Evolutionary conservation across 345 rosid species (phyloP).

Genomic region (Tarenaya hassleriana): DNA sequence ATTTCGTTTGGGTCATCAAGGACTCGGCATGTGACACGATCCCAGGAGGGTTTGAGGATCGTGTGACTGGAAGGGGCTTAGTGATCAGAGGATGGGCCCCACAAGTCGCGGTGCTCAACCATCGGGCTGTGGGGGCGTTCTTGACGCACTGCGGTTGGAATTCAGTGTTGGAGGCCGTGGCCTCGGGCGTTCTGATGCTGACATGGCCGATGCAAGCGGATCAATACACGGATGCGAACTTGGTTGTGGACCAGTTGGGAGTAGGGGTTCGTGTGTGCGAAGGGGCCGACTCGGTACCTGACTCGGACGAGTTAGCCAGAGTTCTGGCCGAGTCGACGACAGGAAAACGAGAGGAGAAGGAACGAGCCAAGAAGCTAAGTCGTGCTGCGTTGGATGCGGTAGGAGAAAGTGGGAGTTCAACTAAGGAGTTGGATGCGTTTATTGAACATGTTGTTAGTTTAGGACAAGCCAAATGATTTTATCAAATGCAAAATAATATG

Average conservation of each 20-base stretch:
- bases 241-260: conserved; percentile 48
- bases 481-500: neutral
- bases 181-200: conserved; percentile 47
- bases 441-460: conserved; percentile 26
- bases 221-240: conserved; percentile 40
- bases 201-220: conserved; percentile 69
- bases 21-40: conserved; percentile 20
- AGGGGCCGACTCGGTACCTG: conserved; percentile 34
- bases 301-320: conserved; percentile 32
- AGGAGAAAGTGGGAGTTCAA: conserved; percentile 43
- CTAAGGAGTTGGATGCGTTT: conserved; percentile 37
- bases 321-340: conserved; percentile 30
- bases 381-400: conserved; percentile 41
- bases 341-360: conserved; percentile 23
- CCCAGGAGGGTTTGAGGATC: conserved; percentile 38
- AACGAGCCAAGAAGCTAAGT: conserved; percentile 23
- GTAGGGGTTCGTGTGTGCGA: conserved; percentile 47
- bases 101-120: conserved; percentile 37
- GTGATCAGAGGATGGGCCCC: conserved; percentile 55
- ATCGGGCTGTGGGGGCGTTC: conserved; percentile 50
- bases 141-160: conserved; percentile 73
- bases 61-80: conserved; percentile 42
- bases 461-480: conserved; percentile 3
- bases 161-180: conserved; percentile 45
- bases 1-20: conserved; percentile 46